Evolutionary conservation across 2,329 filamentous ascomycete genomes (phyloP).

Genomic region (Cordyceps cateniannulata): DNA sequence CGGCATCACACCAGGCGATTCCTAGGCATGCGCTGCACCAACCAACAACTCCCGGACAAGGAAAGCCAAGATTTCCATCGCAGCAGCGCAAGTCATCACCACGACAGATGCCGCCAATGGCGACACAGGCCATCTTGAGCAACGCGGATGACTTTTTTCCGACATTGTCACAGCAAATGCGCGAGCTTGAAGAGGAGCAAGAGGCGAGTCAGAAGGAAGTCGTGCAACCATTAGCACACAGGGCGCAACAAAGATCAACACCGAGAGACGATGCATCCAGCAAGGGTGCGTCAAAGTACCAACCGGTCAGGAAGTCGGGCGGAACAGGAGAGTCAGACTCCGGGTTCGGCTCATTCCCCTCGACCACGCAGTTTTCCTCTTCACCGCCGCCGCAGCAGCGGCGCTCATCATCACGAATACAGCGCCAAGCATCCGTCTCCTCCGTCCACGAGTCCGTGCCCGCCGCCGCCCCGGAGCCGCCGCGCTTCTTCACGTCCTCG

Average conservation of each 20-base stretch:
- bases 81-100: conserved; percentile 6
- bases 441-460: no score
- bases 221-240: no score
- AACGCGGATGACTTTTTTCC: conserved; percentile 50
- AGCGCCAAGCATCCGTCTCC: neutral
- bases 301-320: neutral
- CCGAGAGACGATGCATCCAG: neutral
- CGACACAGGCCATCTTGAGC: conserved; percentile 48
- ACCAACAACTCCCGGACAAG: neutral
- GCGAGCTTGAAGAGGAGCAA: conserved; percentile 41
- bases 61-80: neutral
- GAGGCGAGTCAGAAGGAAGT: neutral
- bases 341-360: conserved; percentile 7
- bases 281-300: neutral
- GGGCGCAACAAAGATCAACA: neutral
- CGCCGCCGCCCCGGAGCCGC: neutral
- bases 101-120: conserved; percentile 26
- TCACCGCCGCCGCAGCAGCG: no score
- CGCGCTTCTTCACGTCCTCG: conserved; percentile 32
- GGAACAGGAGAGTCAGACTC: neutral
- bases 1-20: neutral
- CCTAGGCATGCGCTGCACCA: neutral
- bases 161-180: conserved; percentile 48
- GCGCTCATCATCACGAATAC: neutral
- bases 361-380: neutral